A percentile compares a stretch with the other conserved stretches of the same genome.
Conservation (phyloP, 208 protist genomes). For the Balamuthia mandrillaris region DNA sequence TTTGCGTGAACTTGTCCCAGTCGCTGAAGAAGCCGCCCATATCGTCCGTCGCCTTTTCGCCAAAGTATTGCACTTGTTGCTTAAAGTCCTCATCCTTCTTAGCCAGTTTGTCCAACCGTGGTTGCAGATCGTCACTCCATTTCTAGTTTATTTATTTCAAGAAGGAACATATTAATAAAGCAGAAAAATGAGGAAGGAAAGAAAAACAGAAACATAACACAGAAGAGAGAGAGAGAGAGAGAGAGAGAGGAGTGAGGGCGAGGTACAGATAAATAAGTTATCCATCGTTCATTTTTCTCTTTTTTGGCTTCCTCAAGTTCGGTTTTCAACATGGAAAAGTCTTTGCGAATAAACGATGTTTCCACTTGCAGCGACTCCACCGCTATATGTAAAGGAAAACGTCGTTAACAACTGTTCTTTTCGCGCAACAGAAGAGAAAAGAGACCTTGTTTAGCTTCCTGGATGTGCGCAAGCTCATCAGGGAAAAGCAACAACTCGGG, state of each 20-base stretch:
- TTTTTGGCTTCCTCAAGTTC: not conserved
- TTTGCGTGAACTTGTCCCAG: slow-evolving; percentile 17
- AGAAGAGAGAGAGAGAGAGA: not conserved
- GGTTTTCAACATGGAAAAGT: not conserved
- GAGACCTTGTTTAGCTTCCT: not conserved
- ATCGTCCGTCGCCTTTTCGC: not conserved
- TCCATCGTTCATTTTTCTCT: not conserved
- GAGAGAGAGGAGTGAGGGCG: too few relatives aligned
- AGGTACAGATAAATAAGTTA: not conserved
- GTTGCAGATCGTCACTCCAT: too few relatives aligned
- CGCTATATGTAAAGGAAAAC: too few relatives aligned
- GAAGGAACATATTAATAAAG: too few relatives aligned
- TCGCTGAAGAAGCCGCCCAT: not conserved
- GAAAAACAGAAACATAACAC: not conserved
- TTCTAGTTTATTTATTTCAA: too few relatives aligned
- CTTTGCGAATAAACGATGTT: not conserved
- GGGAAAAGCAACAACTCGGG: not conserved
- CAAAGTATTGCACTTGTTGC: not conserved
- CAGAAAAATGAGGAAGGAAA: too few relatives aligned
- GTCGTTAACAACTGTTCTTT: too few relatives aligned
- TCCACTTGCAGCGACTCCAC: slow-evolving; percentile 14
- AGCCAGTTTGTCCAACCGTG: not conserved
- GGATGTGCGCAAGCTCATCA: not conserved
- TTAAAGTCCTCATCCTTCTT: not conserved
- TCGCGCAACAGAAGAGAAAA: not conserved